Base-by-base conservation (phyloP, 768 basidiomycete genomes). In the Lenzites betulinus region DNA sequence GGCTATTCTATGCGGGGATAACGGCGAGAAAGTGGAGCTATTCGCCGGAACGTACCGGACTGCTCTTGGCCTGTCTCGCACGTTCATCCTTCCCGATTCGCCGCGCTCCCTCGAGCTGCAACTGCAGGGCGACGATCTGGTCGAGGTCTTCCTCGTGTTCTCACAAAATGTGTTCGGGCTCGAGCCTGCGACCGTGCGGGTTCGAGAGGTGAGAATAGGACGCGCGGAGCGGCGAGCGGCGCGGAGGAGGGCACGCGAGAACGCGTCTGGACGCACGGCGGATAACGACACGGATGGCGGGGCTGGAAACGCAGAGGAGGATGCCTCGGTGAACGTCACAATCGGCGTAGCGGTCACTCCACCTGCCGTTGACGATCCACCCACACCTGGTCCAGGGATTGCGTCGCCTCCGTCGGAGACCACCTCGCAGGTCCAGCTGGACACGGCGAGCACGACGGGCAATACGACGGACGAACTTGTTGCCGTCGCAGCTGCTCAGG, bases 131-230 rank as follows among this genome's bases (percentile, higher is more conserved):
- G 94, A 95, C 69, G 93, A 95, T 67, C 82, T 95, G 2, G 92
- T 95, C 4, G 93, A 95, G 71, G 88, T 95, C 8, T 95, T 94
- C 72, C 80, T 95, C 28, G 90, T 95, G 3, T 95, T 95, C 70
- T 84, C 88, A 2, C 92, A 95, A 71, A 95, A 93, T 64, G 90
- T 95, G 28, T 95, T 95, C 69, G 93, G 94, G 12, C 76, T 95
- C 38, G 93, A 95, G 70, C 93, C 93, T 11, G 93, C 93, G 2
- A 96, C 94, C 0, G 93, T 96, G 20, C 84, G 93, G 26, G 93
- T 96, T n/a, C 86, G 93, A 5, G 94, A 96, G 73, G 93, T 96
- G 23, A 82, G 94, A 35, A 93, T 95, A 44, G 93, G 92, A 7
- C 85, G 93, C 4, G 90, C 91, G 2, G 94, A 95, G 72, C 82